A percentile compares a stretch with the other conserved stretches of the same genome.
Evolutionary conservation across 1,284 basidiomycete species (phyloP).

Genomic region (Sanguinoderma infundibulare): DNA sequence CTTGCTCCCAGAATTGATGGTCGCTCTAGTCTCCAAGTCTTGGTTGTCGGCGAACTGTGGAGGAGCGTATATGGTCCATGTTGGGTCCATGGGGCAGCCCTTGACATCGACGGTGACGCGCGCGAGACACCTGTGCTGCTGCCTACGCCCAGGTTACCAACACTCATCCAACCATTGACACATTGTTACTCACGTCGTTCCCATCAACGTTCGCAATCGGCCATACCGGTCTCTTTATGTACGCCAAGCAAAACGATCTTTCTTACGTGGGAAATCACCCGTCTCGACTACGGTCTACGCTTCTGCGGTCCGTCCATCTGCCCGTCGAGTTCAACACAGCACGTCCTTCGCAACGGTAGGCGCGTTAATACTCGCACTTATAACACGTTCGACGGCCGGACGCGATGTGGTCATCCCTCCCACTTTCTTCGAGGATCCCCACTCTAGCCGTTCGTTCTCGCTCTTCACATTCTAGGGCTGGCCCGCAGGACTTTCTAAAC

Average conservation of each 20-base stretch:
- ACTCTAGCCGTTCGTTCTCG: background rate
- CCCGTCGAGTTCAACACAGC: background rate
- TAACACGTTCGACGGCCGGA: background rate
- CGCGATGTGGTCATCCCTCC: background rate
- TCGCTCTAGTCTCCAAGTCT: background rate
- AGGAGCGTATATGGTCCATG: background rate
- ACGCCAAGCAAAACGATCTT: background rate
- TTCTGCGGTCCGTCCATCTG: constrained; percentile 6
- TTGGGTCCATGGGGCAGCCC: background rate
- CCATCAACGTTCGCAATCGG: background rate
- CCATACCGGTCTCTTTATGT: background rate
- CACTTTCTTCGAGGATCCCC: background rate
- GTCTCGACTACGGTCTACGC: background rate
- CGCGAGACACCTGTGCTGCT: background rate
- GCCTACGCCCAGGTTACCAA: background rate
- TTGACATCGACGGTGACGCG: background rate
- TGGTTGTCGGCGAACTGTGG: background rate
- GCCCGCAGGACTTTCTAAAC: constrained; percentile 1
- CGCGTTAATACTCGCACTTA: background rate
- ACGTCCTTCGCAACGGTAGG: background rate
- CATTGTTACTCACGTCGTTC: no score
- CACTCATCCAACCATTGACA: no score
- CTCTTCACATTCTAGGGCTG: constrained; percentile 1
- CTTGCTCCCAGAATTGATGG: background rate
- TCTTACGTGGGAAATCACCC: background rate